These are phyloP conservation scores for Naganishia kalamii DNA, from an alignment of 768 basidiomycete species.

Conservation along the genomic window DNA sequence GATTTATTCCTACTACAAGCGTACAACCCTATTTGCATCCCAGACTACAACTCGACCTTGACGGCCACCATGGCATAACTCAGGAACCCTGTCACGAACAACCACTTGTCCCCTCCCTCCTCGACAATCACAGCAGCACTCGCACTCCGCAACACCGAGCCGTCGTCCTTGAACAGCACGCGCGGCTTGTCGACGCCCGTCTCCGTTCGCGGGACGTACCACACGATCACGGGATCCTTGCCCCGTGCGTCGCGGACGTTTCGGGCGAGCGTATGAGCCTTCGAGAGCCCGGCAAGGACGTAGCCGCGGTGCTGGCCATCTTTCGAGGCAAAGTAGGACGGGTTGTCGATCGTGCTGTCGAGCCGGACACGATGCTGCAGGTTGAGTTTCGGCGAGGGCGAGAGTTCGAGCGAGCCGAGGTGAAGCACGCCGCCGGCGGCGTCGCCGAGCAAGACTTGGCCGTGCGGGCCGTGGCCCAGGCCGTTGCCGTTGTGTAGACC, in stretches of 20 bases:
- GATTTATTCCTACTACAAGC: too few species aligned
- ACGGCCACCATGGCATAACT: slow-evolving; percentile 11
- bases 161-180: slow-evolving; percentile 27
- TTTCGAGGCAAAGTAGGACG: slow-evolving; percentile 25
- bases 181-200: not conserved
- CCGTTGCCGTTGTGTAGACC: slow-evolving; percentile 32
- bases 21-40: too few species aligned
- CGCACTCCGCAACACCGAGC: slow-evolving; percentile 22
- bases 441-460: slow-evolving; percentile 23
- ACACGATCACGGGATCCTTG: slow-evolving; percentile 16
- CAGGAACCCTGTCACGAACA: slow-evolving; percentile 25
- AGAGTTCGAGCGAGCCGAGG: not conserved
- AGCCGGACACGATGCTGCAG: slow-evolving; percentile 3
- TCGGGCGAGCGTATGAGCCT: slow-evolving; percentile 16
- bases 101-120: slow-evolving; percentile 17
- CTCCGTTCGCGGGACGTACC: slow-evolving; percentile 1
- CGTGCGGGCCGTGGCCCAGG: slow-evolving; percentile 19
- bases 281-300: slow-evolving; percentile 15
- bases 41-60: slow-evolving; percentile 22
- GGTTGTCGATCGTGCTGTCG: slow-evolving; percentile 30
- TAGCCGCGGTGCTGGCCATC: slow-evolving; percentile 1
- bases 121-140: slow-evolving; percentile 23
- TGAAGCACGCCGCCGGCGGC: slow-evolving; percentile 26
- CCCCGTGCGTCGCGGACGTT: not conserved
- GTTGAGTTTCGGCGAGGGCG: not conserved